phyloP scores from a whole-genome alignment of 495 filamentous ascomycete species.

The Neurospora hispaniola region DNA sequence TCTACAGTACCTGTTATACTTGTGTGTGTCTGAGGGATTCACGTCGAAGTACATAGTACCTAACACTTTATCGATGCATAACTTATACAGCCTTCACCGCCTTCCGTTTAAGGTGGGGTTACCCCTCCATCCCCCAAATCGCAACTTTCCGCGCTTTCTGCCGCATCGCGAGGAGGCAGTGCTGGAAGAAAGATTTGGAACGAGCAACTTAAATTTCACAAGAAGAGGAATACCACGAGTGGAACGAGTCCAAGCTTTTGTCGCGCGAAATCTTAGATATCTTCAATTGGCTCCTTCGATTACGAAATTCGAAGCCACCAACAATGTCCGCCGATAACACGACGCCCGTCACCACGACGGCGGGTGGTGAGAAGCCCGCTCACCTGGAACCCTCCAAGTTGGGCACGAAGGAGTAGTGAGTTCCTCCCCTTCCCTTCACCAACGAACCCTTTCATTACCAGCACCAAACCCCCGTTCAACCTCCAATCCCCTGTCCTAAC shows the following conservation, averaged over 20 bases:
- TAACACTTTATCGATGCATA: not conserved
- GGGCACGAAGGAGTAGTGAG: constrained; percentile 62
- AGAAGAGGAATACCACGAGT: not conserved
- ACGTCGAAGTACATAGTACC: not conserved
- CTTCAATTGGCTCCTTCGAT: not conserved
- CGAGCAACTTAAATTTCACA: not conserved
- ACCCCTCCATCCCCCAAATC: not conserved
- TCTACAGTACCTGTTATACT: not conserved
- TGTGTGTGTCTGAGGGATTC: not conserved
- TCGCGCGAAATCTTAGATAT: not conserved
- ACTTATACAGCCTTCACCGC: not conserved
- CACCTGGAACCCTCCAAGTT: constrained; percentile 54
- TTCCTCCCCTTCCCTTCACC: constrained; percentile 1
- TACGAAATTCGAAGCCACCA: not conserved
- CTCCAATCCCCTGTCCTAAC: not conserved
- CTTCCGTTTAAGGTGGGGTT: not conserved
- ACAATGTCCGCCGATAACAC: not conserved
- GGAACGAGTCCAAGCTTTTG: not conserved
- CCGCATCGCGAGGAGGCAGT: not conserved
- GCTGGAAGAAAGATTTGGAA: not conserved
- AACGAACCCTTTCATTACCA: not conserved
- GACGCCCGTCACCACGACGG: not conserved
- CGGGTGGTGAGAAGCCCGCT: constrained; percentile 15
- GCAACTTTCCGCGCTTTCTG: not conserved
- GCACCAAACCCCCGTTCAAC: not conserved